Evolutionary conservation across 306 rosid genomes (phyloP).

Genomic region (Lotus japonicus): DNA sequence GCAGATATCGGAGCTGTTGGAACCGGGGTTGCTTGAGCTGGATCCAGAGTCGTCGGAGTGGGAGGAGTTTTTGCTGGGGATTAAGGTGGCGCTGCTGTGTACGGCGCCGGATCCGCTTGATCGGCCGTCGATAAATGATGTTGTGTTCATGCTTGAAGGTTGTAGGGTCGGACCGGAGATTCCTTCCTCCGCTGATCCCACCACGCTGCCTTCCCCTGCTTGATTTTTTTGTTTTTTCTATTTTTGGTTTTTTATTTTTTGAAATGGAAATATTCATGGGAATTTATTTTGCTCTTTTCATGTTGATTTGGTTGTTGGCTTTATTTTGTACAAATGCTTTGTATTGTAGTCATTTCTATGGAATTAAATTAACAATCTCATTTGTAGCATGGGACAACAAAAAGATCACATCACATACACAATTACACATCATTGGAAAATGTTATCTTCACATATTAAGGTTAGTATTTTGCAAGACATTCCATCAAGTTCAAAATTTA

Average conservation of each 20-base stretch:
- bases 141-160: conserved; percentile 92
- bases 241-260: not conserved
- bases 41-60: conserved; percentile 87
- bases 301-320: not conserved
- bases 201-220: conserved; percentile 65
- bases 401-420: too few relatives aligned
- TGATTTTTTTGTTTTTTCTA: not conserved
- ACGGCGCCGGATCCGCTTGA: conserved; percentile 86
- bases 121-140: conserved; percentile 67
- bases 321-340: conserved; percentile 11
- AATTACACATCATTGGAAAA: too few relatives aligned
- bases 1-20: conserved; percentile 55
- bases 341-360: not conserved
- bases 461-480: too few relatives aligned
- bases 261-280: not conserved
- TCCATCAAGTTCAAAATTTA: too few relatives aligned
- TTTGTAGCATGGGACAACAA: too few relatives aligned
- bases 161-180: conserved; percentile 80
- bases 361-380: not conserved
- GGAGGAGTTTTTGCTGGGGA: conserved; percentile 83
- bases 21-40: conserved; percentile 76
- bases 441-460: too few relatives aligned
- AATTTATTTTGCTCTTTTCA: conserved; percentile 4
- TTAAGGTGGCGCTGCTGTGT: conserved; percentile 72
- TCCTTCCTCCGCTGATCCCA: conserved; percentile 82